Evolutionary conservation across 2,329 filamentous ascomycete genomes (phyloP), one percentile per base, ranked within the genome.

Genomic region (Paecilomyces variotii): DNA sequence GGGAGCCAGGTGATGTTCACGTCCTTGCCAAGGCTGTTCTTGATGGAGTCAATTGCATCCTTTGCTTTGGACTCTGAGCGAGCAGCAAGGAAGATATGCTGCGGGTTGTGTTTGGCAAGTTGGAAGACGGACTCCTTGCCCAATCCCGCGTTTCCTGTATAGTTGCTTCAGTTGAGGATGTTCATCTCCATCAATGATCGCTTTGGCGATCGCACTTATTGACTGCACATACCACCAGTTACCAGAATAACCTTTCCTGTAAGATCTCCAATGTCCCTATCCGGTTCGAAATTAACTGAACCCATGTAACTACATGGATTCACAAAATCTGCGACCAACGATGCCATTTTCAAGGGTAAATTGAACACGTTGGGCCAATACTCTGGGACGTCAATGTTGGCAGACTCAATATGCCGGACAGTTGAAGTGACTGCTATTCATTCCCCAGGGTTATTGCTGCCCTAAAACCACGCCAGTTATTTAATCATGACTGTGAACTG

Each of bases 111-210:
- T 56, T 72, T 71, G 11, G 76, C 72, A 6, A 80, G 69, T 3
- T 73, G 71, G 11, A 74, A 63, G 45, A 79, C 67, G 3, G 74
- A 74, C 57, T 74, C 70, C 58, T 71, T 74, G 26, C 81, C 81
- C 0, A 83, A 72, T 0, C 80, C 81, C n/a, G 73, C 68, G 57
- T 79, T 82, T 59, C 70, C 70, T 73, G 39, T 19, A 6, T n/a
- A 19, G 7, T 19, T 10, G 14, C 6, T 45, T 45, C 5, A 45
- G 39, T 45, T 19, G 19, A 14, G 6, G n/a, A 45, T 2, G 5
- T 9, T 45, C 39, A 45, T 24, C n/a, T 14, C 11, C 30, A 10
- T 10, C 11, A 10, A 32, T 10, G 30, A 45, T 45, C 7, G 39
- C 14, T 6, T 7, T 3, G 2, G 39, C n/a, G 19, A 45, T 45